A percentile compares a stretch with the other conserved stretches of the same genome.
These are phyloP conservation scores for Teratosphaeria nubilosa DNA, from an alignment of 2,329 filamentous ascomycete genomes.

Conservation along the genomic window DNA sequence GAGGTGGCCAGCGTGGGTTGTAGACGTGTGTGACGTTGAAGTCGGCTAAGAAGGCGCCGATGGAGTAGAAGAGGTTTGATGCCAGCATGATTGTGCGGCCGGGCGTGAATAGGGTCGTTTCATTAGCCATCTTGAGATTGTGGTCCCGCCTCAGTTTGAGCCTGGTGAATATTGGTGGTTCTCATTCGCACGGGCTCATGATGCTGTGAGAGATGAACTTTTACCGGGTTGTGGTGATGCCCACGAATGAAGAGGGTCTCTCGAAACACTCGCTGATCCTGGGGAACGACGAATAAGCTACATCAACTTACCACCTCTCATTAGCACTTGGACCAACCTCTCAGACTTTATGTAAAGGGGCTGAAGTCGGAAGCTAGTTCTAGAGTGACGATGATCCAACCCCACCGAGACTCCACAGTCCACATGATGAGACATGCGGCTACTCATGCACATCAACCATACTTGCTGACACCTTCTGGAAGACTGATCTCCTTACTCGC, in stretches of 20 bases:
- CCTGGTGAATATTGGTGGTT: too few relatives aligned
- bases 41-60: conserved; percentile 27
- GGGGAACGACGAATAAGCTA: too few relatives aligned
- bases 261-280: too few relatives aligned
- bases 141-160: background rate
- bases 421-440: background rate
- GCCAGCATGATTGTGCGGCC: conserved; percentile 24
- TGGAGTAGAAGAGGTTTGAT: conserved; percentile 22
- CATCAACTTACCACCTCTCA: too few relatives aligned
- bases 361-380: background rate
- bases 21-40: conserved; percentile 36
- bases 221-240: too few relatives aligned
- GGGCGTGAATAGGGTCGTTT: conserved; percentile 7
- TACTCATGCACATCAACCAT: background rate
- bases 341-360: background rate
- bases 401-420: background rate
- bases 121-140: background rate
- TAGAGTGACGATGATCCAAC: background rate
- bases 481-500: background rate
- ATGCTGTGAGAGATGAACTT: too few relatives aligned
- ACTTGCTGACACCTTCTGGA: background rate
- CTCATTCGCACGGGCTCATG: too few relatives aligned
- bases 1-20: conserved; percentile 41
- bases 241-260: too few relatives aligned
- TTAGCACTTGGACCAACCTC: too few relatives aligned